Base-by-base conservation (phyloP, 2,329 filamentous ascomycete genomes). In the Pseudocercospora eumusae region DNA sequence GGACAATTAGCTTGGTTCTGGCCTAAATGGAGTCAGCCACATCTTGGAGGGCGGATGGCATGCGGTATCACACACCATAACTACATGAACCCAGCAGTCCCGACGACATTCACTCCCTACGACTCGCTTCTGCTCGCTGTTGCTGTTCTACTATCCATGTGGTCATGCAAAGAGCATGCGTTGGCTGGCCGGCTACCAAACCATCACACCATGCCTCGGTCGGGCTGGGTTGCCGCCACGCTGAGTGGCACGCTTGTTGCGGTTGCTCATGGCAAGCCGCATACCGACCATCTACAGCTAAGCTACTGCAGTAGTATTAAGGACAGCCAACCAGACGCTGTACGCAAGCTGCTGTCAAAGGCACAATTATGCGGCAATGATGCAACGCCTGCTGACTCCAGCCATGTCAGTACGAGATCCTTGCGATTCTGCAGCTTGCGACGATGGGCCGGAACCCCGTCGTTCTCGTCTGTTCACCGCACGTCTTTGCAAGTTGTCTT, bases 211-310 rank as follows among this genome's bases (percentile, higher is more conserved):
- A 36, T 31, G 33, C 33, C 33, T 15, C 33, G 33, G 33, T 36
- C 33, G 33, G 33, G 47, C 23, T 23, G 28, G 13, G 23, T 50
- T 28, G 23, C 47, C 47, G 23, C 47, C 23, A 49, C 21, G 23
- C 25, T 50, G 20, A 50, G 45, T 23, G 45, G 45, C 8, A 25
- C 45, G 45, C 45, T 50, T 20, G 42, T 50, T 50, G 21, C 45
- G 21, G 8, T 50, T 50, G 20, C 45, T 50, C 20, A 50, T 50
- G 45, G 45, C 18, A 50, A 28, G 45, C 45, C 23, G 45, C 45
- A 50, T 23, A 50, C 18, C 47, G 47, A 50, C 28, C 47, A 54
- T 36, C 27, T 31, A 54, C 50, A 54, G 25, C 28, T 54, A n/a
- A 20, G 50, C 50, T 54, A 54, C 50, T 54, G 50, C 50, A 54